Evolutionary conservation across 441 rosid genomes (phyloP), one percentile per base, ranked within the genome.

Genomic region (Jatropha podagrica): DNA sequence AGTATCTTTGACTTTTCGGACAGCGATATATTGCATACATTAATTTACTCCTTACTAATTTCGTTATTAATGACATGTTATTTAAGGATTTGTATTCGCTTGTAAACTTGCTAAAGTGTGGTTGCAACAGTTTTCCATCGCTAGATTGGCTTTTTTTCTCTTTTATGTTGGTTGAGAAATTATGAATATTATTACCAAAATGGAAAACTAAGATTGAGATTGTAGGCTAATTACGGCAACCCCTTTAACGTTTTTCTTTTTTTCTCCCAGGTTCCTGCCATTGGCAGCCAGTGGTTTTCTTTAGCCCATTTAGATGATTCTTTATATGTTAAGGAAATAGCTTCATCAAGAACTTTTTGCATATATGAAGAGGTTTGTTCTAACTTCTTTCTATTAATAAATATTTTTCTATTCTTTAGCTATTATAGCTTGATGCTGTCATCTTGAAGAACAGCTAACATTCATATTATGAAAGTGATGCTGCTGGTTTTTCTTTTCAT

Each of bases 211-310:
- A 62, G 23, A 72, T 26, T 51, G 23, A 15, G 40, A 7, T 44
- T 65, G 37, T 65, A 52, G 13, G 48, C 14, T 73, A 65, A 23
- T 40, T 51, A 13, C 60, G 49, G 77, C 49, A 20, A 55, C 32
- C 18, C 10, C 12, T 38, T 37, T 48, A 14, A 6, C 48, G 23
- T 60, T 59, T 74, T 56, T 69, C 54, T 69, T 76, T 67, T 55
- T 65, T 71, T 23, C 26, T 69, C 65, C 46, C 77, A 92, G 98
- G 91, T 86, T 59, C 82, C 91, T 75, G 88, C 87, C 71, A 87
- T 92, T 74, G 97, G 93, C 38, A 81, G 92, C 83, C 97, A 95
- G 81, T 91, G 97, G 96, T 91, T 91, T 81, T 86, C 97, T 78
- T 83, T 87, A 73, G 59, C 83, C 63, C 84, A 84, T 59, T 27